Evolutionary conservation across 257 asterid species (phyloP), one percentile per base, ranked within the genome.

Genomic region (Solanum clarkiae): DNA sequence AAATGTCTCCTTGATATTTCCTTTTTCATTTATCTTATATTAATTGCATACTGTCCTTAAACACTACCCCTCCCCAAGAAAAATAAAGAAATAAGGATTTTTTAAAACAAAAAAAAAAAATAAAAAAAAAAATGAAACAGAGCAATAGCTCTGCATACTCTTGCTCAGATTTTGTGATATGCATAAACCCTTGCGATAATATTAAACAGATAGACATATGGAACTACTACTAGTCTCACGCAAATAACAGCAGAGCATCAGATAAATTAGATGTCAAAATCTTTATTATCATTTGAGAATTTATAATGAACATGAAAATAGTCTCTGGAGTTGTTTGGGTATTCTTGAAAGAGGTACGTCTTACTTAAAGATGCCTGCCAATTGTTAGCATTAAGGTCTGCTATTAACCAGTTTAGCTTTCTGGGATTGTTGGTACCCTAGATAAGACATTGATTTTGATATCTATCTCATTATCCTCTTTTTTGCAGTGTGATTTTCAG

Each of bases 401-500:
- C 24, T 75, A 8, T 51, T 75, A 75, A 75, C 62, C 82, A 49
- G 24, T 75, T 49, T 44, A 75, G 24, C 62, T 49, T 42, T 70
- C 80, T 71, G 54, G 80, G 80, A 20, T 71, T 71, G 80, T 71
- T 71, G 32, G 36, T 71, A 69, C 80, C 75, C 42, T n/a, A 10
- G 49, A 49, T 63, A 82, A 24, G 85, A 60, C 40, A 56, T 84
- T 15, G 45, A 49, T 68, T 66, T 71, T 57, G 80, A 74, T 85
- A 66, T 82, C 32, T 42, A 26, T 55, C 81, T 57, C 53, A 44
- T 22, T 81, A 79, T 84, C 72, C 13, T 82, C 86, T 69, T 80
- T 59, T 60, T 22, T 91, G 89, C 95, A 97, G 99, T 97, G 99
- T 91, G 99, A 97, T 92, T 97, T 97, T 88, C 98, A 97, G 93